Conservation (phyloP, 345 rosid genomes). For the Capsella bursapastoris region DNA sequence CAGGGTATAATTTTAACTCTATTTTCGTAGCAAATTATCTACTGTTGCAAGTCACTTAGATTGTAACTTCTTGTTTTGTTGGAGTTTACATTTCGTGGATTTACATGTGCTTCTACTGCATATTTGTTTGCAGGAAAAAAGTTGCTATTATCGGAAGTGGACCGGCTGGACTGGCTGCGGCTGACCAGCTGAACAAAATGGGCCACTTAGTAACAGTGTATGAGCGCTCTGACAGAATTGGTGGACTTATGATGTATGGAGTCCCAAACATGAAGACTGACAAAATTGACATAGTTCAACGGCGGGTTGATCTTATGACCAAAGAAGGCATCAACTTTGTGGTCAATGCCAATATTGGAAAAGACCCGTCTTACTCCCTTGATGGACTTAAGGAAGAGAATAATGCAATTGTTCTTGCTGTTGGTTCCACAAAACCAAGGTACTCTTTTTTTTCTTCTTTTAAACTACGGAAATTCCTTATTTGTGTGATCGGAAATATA, state of each 20-base stretch:
- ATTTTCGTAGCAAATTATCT: neutral
- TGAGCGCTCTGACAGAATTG: constrained; percentile 97
- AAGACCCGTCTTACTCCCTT: constrained; percentile 74
- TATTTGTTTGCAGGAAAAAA: constrained; percentile 60
- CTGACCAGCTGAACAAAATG: constrained; percentile 95
- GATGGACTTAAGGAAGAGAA: constrained; percentile 74
- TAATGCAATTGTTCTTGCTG: constrained; percentile 87
- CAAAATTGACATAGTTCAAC: constrained; percentile 87
- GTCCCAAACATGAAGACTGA: constrained; percentile 99
- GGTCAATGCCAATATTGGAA: constrained; percentile 89
- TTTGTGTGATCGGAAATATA: neutral
- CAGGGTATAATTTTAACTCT: constrained; percentile 64
- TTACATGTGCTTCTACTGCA: constrained; percentile 12
- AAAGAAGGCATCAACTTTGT: constrained; percentile 87
- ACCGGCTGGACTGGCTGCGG: constrained; percentile 97
- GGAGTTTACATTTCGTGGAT: neutral
- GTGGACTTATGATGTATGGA: constrained; percentile 99
- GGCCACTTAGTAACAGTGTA: constrained; percentile 94
- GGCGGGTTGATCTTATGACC: constrained; percentile 93
- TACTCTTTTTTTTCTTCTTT: constrained; percentile 18
- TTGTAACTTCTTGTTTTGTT: neutral
- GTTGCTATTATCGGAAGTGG: constrained; percentile 95
- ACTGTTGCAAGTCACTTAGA: neutral
- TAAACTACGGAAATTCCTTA: neutral
- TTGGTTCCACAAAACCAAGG: constrained; percentile 99